A percentile compares a stretch with the other conserved stretches of the same genome.
Conservation (phyloP, 148 eudicot genomes). For the Camellia japonica region DNA sequence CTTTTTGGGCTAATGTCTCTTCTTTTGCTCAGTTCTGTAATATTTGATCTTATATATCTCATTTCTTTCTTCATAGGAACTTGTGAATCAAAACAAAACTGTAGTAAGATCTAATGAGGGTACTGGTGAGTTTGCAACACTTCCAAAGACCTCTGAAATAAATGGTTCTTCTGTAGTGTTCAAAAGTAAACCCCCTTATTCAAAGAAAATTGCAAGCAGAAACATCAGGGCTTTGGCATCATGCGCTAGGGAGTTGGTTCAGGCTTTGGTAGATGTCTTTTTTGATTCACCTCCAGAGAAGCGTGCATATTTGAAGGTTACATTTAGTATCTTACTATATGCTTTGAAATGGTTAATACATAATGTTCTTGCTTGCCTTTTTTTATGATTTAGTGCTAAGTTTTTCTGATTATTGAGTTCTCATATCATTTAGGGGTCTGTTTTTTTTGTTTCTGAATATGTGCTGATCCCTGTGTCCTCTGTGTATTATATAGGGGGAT, state of each 20-base stretch:
- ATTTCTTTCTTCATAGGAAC: conserved; percentile 42
- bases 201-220: conserved; percentile 49
- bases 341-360: conserved; percentile 2
- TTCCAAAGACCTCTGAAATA: conserved; percentile 24
- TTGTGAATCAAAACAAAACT: conserved; percentile 61
- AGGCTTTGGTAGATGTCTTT: conserved; percentile 48
- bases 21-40: background rate
- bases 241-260: conserved; percentile 59
- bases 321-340: background rate
- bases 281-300: conserved; percentile 48
- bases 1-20: background rate
- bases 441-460: background rate
- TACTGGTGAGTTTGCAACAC: conserved; percentile 25
- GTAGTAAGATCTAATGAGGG: conserved; percentile 31
- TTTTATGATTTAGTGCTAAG: background rate
- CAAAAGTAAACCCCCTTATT: conserved; percentile 28
- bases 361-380: background rate
- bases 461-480: background rate
- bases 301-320: conserved; percentile 58
- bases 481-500: background rate
- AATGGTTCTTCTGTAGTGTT: conserved; percentile 30
- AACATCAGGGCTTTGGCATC: conserved; percentile 54
- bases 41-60: background rate
- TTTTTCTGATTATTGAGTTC: background rate
- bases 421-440: background rate